phyloP scores from a whole-genome alignment of 768 basidiomycete species.

The Suillus spraguei region DNA sequence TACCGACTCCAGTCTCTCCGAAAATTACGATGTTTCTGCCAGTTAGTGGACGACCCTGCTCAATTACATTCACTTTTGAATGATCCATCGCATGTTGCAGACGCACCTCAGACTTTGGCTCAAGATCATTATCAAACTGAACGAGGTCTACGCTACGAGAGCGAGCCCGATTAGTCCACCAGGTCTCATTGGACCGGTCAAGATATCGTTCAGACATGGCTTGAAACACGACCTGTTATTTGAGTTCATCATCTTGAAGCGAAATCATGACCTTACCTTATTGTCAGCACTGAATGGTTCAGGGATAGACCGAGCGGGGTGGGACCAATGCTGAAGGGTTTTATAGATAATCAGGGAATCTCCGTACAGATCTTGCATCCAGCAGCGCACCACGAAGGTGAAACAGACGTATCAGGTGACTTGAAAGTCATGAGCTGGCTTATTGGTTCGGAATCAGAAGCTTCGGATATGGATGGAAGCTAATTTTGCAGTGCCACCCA shows the following conservation, averaged over 20 bases:
- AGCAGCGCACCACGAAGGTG: neutral
- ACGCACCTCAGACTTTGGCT: neutral
- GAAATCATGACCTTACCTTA: neutral
- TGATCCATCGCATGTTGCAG: neutral
- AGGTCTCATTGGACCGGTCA: neutral
- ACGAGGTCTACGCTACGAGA: neutral
- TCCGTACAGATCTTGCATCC: conserved; percentile 2
- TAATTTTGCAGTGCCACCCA: neutral
- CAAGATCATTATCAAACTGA: neutral
- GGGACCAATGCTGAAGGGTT: neutral
- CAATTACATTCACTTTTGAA: neutral
- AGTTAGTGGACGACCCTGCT: neutral
- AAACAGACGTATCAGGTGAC: neutral
- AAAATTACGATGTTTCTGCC: conserved; percentile 41
- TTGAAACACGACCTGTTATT: neutral
- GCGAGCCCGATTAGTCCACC: neutral
- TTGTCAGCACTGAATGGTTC: neutral
- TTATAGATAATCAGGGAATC: conserved; percentile 2
- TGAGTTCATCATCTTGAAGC: neutral
- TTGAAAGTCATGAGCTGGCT: neutral
- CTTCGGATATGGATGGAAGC: neutral
- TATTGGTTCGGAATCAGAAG: neutral
- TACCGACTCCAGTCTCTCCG: conserved; percentile 45
- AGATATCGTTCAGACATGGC: conserved; percentile 1
- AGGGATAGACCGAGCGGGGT: neutral